Evolutionary conservation across 2,329 filamentous ascomycete species (phyloP).

Genomic region (Verticillium isaacii): DNA sequence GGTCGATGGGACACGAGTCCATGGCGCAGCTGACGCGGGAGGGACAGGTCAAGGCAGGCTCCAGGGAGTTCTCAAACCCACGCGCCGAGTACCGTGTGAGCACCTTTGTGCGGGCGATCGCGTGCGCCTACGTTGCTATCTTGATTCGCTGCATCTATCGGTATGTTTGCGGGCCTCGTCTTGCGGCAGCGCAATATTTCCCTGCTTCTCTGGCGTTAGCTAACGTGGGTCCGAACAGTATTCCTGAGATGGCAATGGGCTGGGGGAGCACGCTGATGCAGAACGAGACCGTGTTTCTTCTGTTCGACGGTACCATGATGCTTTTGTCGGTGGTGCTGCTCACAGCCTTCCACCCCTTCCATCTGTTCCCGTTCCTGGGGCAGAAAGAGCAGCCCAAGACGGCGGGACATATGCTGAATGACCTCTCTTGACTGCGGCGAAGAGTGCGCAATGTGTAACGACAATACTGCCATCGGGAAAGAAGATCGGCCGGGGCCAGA

Average conservation of each 20-base stretch:
- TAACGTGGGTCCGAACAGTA: not conserved
- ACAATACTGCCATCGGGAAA: not conserved
- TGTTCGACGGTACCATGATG: constrained; percentile 12
- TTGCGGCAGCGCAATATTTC: too few relatives aligned
- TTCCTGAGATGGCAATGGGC: constrained; percentile 8
- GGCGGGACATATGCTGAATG: not conserved
- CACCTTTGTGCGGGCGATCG: constrained; percentile 5
- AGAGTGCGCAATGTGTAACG: not conserved
- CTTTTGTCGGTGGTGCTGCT: constrained; percentile 3
- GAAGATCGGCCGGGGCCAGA: not conserved
- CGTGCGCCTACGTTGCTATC: constrained; percentile 8
- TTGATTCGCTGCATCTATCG: constrained; percentile 11
- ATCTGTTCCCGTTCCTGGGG: constrained; percentile 9
- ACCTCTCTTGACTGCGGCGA: not conserved
- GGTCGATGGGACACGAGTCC: not conserved
- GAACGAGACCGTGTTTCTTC: constrained; percentile 11
- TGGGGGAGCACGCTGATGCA: constrained; percentile 12
- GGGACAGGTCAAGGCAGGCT: not conserved
- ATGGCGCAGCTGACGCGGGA: not conserved
- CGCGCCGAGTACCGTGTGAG: not conserved
- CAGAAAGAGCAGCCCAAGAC: not conserved
- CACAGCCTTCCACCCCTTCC: constrained; percentile 7
- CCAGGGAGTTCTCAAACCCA: not conserved
- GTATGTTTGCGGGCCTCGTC: not conserved
- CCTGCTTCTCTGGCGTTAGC: too few relatives aligned